These are phyloP conservation scores for Penicillium bialowiezense DNA, from an alignment of 495 filamentous ascomycete species.

Conservation along the genomic window DNA sequence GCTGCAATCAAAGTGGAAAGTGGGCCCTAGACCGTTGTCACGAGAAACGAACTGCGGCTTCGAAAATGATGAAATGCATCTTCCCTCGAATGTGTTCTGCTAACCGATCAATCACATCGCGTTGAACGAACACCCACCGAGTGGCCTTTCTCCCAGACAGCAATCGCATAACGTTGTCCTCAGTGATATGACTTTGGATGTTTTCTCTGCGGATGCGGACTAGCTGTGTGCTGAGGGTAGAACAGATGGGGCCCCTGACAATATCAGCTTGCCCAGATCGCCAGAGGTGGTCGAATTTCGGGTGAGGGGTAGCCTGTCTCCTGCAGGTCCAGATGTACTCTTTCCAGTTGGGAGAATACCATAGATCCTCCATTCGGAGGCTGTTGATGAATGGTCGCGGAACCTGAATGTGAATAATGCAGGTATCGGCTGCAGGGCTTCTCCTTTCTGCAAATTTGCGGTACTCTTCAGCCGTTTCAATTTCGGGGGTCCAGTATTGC, in stretches of 20 bases:
- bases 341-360: conserved; percentile 4
- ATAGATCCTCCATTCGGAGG: neutral
- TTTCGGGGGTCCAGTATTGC: conserved; percentile 1
- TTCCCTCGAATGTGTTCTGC: conserved; percentile 1
- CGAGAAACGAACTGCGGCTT: neutral
- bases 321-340: neutral
- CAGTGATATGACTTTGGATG: neutral
- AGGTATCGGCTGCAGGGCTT: neutral
- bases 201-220: conserved; percentile 2
- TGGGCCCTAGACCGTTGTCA: no score
- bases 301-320: neutral
- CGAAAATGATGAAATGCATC: neutral
- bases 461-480: conserved; percentile 1
- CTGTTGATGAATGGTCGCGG: neutral
- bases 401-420: conserved; percentile 3
- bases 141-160: neutral
- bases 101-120: neutral
- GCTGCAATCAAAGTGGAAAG: no score
- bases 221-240: neutral
- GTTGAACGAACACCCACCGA: neutral
- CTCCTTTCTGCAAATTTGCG: neutral
- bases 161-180: neutral
- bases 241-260: neutral
- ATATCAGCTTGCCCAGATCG: conserved; percentile 1
- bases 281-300: conserved; percentile 2